A percentile compares a stretch with the other conserved stretches of the same genome.
Evolutionary conservation across 2,329 filamentous ascomycete species (phyloP).

Genomic region (Coniochaeta sp.): DNA sequence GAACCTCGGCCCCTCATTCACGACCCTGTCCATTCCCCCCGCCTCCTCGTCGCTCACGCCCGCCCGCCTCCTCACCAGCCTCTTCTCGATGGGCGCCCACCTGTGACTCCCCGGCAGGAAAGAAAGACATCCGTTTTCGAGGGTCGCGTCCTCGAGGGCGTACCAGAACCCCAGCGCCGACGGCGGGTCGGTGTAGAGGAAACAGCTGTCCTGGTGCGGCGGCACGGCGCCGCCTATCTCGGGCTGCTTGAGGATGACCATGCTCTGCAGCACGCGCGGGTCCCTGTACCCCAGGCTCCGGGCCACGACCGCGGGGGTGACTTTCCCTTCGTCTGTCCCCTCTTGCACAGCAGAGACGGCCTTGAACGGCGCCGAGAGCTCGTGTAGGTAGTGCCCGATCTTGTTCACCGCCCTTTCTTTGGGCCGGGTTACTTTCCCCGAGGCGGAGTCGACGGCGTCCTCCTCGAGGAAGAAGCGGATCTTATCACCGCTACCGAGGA

Average conservation of each 20-base stretch:
- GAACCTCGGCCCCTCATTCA: constrained; percentile 60
- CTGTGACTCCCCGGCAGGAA: constrained; percentile 77
- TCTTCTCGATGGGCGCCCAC: constrained; percentile 60
- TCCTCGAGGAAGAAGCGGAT: constrained; percentile 97
- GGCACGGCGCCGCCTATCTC: constrained; percentile 90
- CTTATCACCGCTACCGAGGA: constrained; percentile 83
- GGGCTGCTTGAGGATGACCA: constrained; percentile 98
- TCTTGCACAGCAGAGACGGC: constrained; percentile 35
- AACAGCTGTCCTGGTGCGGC: constrained; percentile 87
- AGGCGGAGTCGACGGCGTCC: constrained; percentile 65
- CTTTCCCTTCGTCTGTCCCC: constrained; percentile 35
- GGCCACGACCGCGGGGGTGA: constrained; percentile 54
- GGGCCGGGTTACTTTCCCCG: constrained; percentile 63
- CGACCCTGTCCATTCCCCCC: constrained; percentile 60
- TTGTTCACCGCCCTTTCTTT: constrained; percentile 86
- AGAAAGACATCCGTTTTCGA: constrained; percentile 80
- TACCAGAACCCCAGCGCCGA: constrained; percentile 96
- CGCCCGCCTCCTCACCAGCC: constrained; percentile 63
- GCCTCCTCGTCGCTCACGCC: constrained; percentile 23
- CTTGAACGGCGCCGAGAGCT: constrained; percentile 60
- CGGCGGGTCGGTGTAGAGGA: constrained; percentile 83
- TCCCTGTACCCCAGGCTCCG: constrained; percentile 65
- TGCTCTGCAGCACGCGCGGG: constrained; percentile 78
- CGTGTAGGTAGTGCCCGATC: constrained; percentile 73
- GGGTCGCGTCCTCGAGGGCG: constrained; percentile 84